These are phyloP conservation scores for Sporisorium scitamineum DNA, from an alignment of 1,284 basidiomycete species.

Conservation along the genomic window DNA sequence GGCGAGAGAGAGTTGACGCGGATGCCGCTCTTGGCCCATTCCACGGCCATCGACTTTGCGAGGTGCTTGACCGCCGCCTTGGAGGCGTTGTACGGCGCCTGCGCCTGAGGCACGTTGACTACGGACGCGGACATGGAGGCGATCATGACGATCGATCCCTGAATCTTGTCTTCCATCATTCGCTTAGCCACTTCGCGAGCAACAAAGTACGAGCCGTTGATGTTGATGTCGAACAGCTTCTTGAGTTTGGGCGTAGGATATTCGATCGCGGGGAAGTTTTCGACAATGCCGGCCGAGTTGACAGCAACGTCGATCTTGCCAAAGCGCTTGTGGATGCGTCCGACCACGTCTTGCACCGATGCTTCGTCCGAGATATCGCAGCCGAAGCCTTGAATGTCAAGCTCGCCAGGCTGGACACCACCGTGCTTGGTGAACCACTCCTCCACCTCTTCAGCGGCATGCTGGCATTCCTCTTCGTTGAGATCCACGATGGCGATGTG, in stretches of 20 bases:
- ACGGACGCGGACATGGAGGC: constrained; percentile 86
- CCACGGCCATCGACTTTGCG: constrained; percentile 85
- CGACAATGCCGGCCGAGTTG: constrained; percentile 79
- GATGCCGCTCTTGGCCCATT: constrained; percentile 87
- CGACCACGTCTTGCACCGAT: constrained; percentile 43
- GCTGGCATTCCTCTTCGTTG: constrained; percentile 78
- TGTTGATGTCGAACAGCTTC: constrained; percentile 87
- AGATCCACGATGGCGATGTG: constrained; percentile 86
- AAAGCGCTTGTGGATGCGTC: constrained; percentile 73
- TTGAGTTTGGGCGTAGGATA: constrained; percentile 73
- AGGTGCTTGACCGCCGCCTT: constrained; percentile 83
- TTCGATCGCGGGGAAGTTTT: constrained; percentile 91
- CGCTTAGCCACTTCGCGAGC: constrained; percentile 86
- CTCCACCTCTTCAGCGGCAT: constrained; percentile 81
- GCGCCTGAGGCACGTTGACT: constrained; percentile 79
- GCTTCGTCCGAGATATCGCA: constrained; percentile 89
- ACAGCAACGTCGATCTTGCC: constrained; percentile 79
- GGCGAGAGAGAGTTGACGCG: constrained; percentile 76
- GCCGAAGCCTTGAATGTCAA: constrained; percentile 81
- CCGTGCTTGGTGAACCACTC: constrained; percentile 75
- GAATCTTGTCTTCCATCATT: constrained; percentile 72
- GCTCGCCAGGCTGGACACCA: constrained; percentile 75
- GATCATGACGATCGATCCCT: constrained; percentile 86
- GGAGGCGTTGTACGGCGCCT: constrained; percentile 96
- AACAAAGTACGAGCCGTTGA: constrained; percentile 85